phyloP scores from a whole-genome alignment of 129 eudicot genomes.

The Chrysanthemum lavandulifolium region DNA sequence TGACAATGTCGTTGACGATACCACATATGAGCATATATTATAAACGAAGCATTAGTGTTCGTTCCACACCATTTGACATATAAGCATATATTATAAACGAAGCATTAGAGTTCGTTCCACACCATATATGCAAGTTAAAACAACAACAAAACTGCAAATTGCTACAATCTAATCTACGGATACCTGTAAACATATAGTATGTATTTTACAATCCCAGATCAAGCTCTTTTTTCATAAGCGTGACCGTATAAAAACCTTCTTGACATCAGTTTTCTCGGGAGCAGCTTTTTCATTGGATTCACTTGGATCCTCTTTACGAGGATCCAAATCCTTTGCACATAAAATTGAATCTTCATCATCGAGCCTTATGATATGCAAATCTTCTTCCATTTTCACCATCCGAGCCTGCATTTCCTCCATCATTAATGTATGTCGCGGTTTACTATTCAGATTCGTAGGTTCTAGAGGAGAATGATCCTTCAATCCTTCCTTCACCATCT shows the following conservation, averaged over 20 bases:
- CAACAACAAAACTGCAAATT: background rate
- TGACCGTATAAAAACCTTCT: background rate
- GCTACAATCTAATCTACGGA: background rate
- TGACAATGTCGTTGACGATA: background rate
- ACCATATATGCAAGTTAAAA: background rate
- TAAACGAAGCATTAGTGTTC: background rate
- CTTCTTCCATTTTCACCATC: slow-evolving; percentile 69
- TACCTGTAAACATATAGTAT: background rate
- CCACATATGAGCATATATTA: background rate
- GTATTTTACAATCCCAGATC: background rate
- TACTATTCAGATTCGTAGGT: slow-evolving; percentile 29
- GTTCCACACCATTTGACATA: background rate
- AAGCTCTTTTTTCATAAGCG: background rate
- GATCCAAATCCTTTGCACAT: slow-evolving; percentile 40
- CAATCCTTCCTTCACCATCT: slow-evolving; percentile 54
- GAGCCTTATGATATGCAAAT: slow-evolving; percentile 42
- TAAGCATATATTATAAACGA: background rate
- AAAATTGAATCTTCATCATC: slow-evolving; percentile 38
- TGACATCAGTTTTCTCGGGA: slow-evolving; percentile 24
- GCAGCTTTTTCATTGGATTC: slow-evolving; percentile 44
- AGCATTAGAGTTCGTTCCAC: background rate
- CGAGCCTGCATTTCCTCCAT: slow-evolving; percentile 77
- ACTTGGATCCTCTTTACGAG: slow-evolving; percentile 42
- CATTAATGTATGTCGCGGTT: slow-evolving; percentile 37
- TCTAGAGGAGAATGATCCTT: slow-evolving; percentile 41